These are phyloP conservation scores for Litchi chinensis DNA, from an alignment of 345 rosid species.

Conservation along the genomic window DNA sequence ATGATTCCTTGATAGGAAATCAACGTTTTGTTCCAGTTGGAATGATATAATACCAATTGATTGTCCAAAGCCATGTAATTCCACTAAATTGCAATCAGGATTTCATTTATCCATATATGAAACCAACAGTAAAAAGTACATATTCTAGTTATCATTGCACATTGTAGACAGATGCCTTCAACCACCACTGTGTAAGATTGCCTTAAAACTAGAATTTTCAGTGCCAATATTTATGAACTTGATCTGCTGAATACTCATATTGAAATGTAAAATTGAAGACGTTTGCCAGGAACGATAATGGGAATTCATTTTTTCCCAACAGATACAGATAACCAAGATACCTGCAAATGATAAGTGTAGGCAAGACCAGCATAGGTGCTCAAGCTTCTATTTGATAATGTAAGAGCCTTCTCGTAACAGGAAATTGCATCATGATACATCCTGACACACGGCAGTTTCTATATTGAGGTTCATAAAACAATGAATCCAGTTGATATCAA, in stretches of 20 bases:
- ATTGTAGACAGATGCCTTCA: background rate
- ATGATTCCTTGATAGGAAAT: background rate
- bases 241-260: background rate
- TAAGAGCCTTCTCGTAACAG: slow-evolving; percentile 82
- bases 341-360: slow-evolving; percentile 95
- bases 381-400: slow-evolving; percentile 76
- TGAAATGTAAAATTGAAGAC: background rate
- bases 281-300: background rate
- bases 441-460: slow-evolving; percentile 43
- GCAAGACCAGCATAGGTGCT: slow-evolving; percentile 98
- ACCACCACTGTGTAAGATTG: background rate
- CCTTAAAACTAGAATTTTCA: background rate
- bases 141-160: background rate
- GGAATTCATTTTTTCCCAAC: background rate
- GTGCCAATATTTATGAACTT: background rate
- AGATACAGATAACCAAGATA: slow-evolving; percentile 26
- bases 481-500: background rate
- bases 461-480: slow-evolving; percentile 22
- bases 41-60: background rate
- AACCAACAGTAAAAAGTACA: background rate
- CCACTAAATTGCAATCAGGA: background rate
- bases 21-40: background rate
- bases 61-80: background rate
- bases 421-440: slow-evolving; percentile 68
- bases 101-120: background rate